Percentiles rank a stretch among this genome's conserved stretches.
These are phyloP conservation scores for Hanseniaspora sp. DNA, from an alignment of 1,139 yeast species.

Conservation along the genomic window DNA sequence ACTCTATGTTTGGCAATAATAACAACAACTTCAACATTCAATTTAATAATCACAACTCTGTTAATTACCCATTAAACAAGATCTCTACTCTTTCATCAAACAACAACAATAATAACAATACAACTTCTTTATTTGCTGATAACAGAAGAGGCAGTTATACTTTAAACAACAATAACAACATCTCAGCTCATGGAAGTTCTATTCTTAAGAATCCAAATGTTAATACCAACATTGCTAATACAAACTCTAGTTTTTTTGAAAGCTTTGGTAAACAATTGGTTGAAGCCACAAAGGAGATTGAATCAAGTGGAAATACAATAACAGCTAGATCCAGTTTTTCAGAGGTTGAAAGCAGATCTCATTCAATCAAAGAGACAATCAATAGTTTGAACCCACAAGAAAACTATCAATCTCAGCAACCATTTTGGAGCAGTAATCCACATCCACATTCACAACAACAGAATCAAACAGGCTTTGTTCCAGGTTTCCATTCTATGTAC, in stretches of 20 bases:
- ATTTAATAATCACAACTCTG: constrained; percentile 12
- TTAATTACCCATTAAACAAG: constrained; percentile 11
- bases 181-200: neutral
- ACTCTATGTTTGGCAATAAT: neutral
- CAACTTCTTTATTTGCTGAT: neutral
- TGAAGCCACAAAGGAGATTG: constrained; percentile 30
- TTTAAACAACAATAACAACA: neutral
- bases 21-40: constrained; percentile 5
- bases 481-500: constrained; percentile 2
- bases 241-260: constrained; percentile 27
- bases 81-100: neutral
- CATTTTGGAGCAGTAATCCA: neutral
- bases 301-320: constrained; percentile 9
- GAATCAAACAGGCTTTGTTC: neutral
- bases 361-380: constrained; percentile 12
- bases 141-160: constrained; percentile 15
- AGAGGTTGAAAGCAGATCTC: constrained; percentile 13
- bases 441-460: neutral
- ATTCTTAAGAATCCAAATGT: constrained; percentile 6
- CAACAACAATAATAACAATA: neutral
- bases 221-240: constrained; percentile 7
- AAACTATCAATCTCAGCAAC: neutral
- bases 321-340: constrained; percentile 9
- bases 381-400: constrained; percentile 10
- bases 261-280: constrained; percentile 28